Percentiles rank a stretch among this genome's conserved stretches.
Conservation (phyloP, 805 yeast species). For the Jamesozyma rosinii region DNA sequence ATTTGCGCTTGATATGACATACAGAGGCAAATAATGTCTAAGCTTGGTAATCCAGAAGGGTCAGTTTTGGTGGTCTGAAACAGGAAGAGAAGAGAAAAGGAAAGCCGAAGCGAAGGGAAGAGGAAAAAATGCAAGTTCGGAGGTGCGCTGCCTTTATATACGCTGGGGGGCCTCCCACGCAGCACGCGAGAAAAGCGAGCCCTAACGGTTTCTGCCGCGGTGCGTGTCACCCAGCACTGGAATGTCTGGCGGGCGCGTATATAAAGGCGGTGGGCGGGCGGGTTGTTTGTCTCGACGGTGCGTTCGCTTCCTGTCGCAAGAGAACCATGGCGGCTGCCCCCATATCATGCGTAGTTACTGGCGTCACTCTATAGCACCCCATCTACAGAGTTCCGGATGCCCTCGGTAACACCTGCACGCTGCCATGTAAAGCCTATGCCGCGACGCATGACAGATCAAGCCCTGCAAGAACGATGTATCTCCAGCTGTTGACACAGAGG, state of each 20-base stretch:
- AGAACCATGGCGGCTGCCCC: background rate
- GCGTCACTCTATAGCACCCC: slow-evolving; percentile 23
- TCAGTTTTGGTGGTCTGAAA: slow-evolving; percentile 5
- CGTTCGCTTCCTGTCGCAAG: too few relatives aligned
- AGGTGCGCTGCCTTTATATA: too few relatives aligned
- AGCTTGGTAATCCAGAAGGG: slow-evolving; percentile 30
- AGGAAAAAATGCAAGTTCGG: too few relatives aligned
- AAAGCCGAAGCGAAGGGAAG: background rate
- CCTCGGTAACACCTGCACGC: slow-evolving; percentile 1
- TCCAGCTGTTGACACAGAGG: slow-evolving; percentile 29
- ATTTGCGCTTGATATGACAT: slow-evolving; percentile 27
- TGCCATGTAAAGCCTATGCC: background rate
- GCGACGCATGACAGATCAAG: background rate
- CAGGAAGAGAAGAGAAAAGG: background rate
- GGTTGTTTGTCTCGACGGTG: too few relatives aligned
- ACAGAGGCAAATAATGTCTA: slow-evolving; percentile 20
- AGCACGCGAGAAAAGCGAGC: too few relatives aligned
- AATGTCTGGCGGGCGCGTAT: too few relatives aligned
- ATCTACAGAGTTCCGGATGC: slow-evolving; percentile 22
- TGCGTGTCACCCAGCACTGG: too few relatives aligned
- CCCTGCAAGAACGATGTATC: slow-evolving; percentile 27
- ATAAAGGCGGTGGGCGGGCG: too few relatives aligned
- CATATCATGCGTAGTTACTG: slow-evolving; percentile 24
- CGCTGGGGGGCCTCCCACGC: too few relatives aligned
- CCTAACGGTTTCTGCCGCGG: too few relatives aligned